Conservation (phyloP, 2,329 filamentous ascomycete species). For the Ophiostoma quercus region DNA sequence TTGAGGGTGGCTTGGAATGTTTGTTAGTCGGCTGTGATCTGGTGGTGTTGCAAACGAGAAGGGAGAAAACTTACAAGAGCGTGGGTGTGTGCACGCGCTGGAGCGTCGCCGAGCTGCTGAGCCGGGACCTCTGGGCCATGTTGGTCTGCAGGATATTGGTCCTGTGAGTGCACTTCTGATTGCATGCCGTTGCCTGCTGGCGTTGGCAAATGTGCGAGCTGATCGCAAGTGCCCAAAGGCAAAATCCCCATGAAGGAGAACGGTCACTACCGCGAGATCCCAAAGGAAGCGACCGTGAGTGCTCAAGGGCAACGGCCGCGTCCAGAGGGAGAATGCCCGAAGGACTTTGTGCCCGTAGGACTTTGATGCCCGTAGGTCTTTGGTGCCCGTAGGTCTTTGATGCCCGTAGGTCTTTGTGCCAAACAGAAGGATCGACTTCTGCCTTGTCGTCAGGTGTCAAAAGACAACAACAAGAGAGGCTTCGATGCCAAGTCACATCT, state of each 20-base stretch:
- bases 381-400: background rate
- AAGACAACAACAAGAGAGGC: background rate
- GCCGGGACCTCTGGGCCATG: background rate
- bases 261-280: no score
- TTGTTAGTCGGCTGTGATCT: background rate
- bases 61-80: background rate
- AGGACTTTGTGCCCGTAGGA: background rate
- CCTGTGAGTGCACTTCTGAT: background rate
- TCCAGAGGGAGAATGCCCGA: no score
- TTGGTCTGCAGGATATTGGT: background rate
- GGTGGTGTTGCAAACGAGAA: background rate
- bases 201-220: background rate
- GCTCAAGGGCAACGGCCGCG: no score
- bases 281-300: no score
- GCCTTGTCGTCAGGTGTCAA: background rate
- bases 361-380: background rate
- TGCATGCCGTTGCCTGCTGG: background rate
- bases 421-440: background rate
- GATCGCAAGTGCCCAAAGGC: background rate
- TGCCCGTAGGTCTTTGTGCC: background rate
- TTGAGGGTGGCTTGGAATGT: background rate
- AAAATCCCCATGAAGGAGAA: no score
- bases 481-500: background rate
- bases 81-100: background rate
- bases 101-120: background rate